Conservation (phyloP, 257 asterid species). For the Salvia hispanica region DNA sequence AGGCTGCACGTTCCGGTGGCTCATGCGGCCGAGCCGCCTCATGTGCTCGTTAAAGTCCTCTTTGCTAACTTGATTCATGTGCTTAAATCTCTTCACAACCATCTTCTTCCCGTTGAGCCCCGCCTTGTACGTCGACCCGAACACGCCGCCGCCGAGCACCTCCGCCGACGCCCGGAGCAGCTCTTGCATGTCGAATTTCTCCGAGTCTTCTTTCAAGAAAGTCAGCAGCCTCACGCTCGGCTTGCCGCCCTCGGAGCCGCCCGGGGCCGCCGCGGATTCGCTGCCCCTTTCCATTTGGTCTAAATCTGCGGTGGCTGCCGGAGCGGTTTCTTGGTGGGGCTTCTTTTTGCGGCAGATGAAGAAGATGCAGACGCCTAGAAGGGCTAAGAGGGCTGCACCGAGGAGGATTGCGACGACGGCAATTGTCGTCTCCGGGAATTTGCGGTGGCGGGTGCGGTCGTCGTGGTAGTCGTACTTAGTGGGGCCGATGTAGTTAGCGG, state of each 20-base stretch:
- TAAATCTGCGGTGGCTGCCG: constrained; percentile 20
- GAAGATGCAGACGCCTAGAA: constrained; percentile 46
- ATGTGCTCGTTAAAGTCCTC: constrained; percentile 89
- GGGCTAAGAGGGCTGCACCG: constrained; percentile 46
- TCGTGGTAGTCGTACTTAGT: background rate
- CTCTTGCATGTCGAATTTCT: constrained; percentile 67
- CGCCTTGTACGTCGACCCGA: constrained; percentile 84
- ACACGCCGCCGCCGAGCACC: constrained; percentile 69
- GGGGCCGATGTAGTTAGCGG: background rate
- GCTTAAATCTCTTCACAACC: constrained; percentile 85
- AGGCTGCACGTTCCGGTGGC: constrained; percentile 73
- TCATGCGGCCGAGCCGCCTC: constrained; percentile 74
- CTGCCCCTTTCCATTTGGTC: constrained; percentile 52
- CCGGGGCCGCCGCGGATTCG: constrained; percentile 8
- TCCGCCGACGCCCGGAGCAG: constrained; percentile 87
- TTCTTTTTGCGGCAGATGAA: constrained; percentile 39
- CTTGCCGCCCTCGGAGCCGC: constrained; percentile 37
- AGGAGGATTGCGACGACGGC: constrained; percentile 39
- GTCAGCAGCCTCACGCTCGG: constrained; percentile 54
- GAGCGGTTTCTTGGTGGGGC: constrained; percentile 19
- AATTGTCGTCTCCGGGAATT: constrained; percentile 20
- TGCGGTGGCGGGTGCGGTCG: background rate
- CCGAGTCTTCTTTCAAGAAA: constrained; percentile 59
- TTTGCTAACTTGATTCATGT: constrained; percentile 66
- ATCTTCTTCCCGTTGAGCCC: constrained; percentile 50